These are phyloP conservation scores for Litchi chinensis DNA, from an alignment of 345 rosid genomes.

Conservation along the genomic window DNA sequence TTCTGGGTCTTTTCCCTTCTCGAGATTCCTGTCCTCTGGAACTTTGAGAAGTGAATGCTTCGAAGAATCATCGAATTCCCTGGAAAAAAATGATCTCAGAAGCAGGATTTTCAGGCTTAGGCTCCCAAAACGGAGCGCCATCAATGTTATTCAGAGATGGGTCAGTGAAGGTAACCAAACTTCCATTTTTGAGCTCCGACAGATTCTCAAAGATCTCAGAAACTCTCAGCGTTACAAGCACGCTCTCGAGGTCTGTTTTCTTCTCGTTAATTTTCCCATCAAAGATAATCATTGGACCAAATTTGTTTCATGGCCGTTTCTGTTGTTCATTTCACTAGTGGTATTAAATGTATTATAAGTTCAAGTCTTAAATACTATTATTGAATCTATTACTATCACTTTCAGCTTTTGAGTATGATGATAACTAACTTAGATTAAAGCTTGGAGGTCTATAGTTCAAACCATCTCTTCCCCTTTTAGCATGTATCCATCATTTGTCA, in stretches of 20 bases:
- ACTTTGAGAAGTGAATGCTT: constrained; percentile 27
- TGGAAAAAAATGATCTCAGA: constrained; percentile 61
- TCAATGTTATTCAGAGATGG: constrained; percentile 79
- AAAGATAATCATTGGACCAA: not conserved
- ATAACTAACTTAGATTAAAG: no score
- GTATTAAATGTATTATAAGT: no score
- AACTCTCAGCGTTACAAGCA: constrained; percentile 83
- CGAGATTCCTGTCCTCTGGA: constrained; percentile 41
- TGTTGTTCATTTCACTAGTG: not conserved
- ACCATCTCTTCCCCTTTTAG: no score
- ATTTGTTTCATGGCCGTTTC: not conserved
- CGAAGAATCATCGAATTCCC: constrained; percentile 37
- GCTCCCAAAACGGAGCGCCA: constrained; percentile 80
- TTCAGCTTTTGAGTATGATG: no score
- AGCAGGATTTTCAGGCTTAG: constrained; percentile 77
- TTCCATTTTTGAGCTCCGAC: constrained; percentile 62
- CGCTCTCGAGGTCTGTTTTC: constrained; percentile 77
- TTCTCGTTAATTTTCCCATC: not conserved
- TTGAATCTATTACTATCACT: no score
- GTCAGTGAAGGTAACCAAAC: constrained; percentile 68
- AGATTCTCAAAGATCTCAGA: constrained; percentile 73
- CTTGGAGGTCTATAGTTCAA: no score
- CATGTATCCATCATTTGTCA: no score
- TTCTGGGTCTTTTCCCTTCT: not conserved
- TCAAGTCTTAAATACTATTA: no score